phyloP scores from a whole-genome alignment of 176 grass and related monocot species.

The Dactylis glomerata region DNA sequence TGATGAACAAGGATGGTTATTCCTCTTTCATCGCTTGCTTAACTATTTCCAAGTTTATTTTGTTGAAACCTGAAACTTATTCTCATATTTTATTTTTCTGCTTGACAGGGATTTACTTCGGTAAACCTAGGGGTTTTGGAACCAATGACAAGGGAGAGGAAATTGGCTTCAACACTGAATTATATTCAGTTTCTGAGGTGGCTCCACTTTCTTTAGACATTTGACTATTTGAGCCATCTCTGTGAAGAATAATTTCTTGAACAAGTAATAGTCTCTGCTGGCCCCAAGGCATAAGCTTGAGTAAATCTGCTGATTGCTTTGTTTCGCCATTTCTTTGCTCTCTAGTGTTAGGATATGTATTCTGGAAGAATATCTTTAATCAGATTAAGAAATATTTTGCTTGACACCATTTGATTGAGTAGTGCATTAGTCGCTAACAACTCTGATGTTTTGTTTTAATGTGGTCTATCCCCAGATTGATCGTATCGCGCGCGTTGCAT shows the following conservation, averaged over 20 bases:
- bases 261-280: background rate
- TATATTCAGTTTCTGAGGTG: conserved; percentile 83
- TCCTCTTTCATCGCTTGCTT: background rate
- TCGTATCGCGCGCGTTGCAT: conserved; percentile 72
- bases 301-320: background rate
- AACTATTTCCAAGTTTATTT: background rate
- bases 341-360: background rate
- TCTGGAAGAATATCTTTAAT: background rate
- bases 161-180: conserved; percentile 88
- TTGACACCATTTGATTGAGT: background rate
- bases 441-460: background rate
- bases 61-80: background rate
- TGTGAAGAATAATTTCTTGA: background rate
- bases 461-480: conserved; percentile 51
- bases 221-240: background rate
- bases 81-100: background rate
- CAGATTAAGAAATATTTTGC: background rate
- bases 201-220: background rate
- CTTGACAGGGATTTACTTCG: conserved; percentile 59
- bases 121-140: conserved; percentile 95
- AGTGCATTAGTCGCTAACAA: background rate
- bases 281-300: background rate
- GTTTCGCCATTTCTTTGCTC: background rate
- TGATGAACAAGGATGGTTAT: background rate
- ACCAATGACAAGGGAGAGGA: conserved; percentile 76